Evolutionary conservation across 2,329 filamentous ascomycete species (phyloP).

Genomic region (Neonectria ditissima): DNA sequence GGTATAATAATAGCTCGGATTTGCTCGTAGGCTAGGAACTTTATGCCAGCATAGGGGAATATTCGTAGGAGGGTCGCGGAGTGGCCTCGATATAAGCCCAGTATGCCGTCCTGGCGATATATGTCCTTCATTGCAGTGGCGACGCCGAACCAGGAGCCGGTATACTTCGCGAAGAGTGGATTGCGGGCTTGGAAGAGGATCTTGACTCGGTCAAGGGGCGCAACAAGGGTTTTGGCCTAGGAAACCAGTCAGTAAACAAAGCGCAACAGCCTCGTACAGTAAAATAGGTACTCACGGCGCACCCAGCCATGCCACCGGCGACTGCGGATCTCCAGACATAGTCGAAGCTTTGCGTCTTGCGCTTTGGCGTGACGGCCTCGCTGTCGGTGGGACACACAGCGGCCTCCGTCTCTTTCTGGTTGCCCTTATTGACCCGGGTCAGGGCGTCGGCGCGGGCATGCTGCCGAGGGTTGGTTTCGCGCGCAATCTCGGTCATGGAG

Average conservation of each 20-base stretch:
- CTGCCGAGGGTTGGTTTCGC: constrained; percentile 48
- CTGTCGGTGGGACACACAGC: constrained; percentile 64
- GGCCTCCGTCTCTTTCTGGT: constrained; percentile 48
- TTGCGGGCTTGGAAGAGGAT: constrained; percentile 98
- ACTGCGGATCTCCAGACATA: constrained; percentile 87
- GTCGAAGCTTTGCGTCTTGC: constrained; percentile 76
- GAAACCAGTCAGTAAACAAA: constrained; percentile 23
- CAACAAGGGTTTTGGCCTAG: constrained; percentile 94
- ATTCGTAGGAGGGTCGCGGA: constrained; percentile 94
- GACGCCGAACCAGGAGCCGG: constrained; percentile 88
- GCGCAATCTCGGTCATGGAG: constrained; percentile 66
- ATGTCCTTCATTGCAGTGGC: constrained; percentile 87
- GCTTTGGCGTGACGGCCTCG: constrained; percentile 55
- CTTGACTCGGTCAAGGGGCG: constrained; percentile 96
- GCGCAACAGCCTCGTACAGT: not conserved
- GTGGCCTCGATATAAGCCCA: constrained; percentile 91
- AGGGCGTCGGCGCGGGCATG: constrained; percentile 39
- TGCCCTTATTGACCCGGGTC: constrained; percentile 29
- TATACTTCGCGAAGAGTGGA: constrained; percentile 93
- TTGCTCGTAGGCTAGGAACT: constrained; percentile 98
- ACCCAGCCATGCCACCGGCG: constrained; percentile 91
- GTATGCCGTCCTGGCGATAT: constrained; percentile 76
- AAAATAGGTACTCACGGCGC: constrained; percentile 75
- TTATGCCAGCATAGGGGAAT: constrained; percentile 97
- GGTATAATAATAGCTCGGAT: constrained; percentile 84